phyloP scores from a whole-genome alignment of 2,329 filamentous ascomycete genomes.

The Madurella fahalii region DNA sequence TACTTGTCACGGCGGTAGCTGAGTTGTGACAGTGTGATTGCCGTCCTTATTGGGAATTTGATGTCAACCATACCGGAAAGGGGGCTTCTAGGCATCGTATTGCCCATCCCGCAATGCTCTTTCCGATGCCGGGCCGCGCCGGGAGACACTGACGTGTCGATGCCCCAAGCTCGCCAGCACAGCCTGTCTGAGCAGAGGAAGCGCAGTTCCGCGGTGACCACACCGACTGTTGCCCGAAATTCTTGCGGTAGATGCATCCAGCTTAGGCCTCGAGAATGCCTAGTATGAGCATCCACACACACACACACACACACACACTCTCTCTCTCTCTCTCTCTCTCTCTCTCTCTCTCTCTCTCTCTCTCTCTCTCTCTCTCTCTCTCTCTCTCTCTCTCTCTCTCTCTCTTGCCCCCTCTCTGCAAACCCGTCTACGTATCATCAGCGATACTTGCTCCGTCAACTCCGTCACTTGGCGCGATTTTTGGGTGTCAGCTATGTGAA shows the following conservation, averaged over 20 bases:
- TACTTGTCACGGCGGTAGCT: background rate
- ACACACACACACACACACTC: too few relatives aligned
- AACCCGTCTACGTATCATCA: background rate
- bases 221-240: too few relatives aligned
- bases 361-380: too few relatives aligned
- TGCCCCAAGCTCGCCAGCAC: background rate
- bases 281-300: background rate
- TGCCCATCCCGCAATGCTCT: too few relatives aligned
- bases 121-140: too few relatives aligned
- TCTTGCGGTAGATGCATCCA: too few relatives aligned
- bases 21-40: constrained; percentile 1
- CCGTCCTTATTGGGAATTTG: background rate
- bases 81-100: background rate
- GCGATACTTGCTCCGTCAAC: background rate
- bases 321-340: too few relatives aligned
- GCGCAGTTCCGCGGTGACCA: too few relatives aligned
- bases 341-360: too few relatives aligned
- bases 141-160: background rate
- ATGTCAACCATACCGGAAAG: background rate
- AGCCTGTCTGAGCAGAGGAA: background rate
- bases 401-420: background rate
- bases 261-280: background rate
- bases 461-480: too few relatives aligned
- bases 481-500: background rate
- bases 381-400: too few relatives aligned